phyloP scores from a whole-genome alignment of 352 stramenopile species.

The Phytophthora sp. region DNA sequence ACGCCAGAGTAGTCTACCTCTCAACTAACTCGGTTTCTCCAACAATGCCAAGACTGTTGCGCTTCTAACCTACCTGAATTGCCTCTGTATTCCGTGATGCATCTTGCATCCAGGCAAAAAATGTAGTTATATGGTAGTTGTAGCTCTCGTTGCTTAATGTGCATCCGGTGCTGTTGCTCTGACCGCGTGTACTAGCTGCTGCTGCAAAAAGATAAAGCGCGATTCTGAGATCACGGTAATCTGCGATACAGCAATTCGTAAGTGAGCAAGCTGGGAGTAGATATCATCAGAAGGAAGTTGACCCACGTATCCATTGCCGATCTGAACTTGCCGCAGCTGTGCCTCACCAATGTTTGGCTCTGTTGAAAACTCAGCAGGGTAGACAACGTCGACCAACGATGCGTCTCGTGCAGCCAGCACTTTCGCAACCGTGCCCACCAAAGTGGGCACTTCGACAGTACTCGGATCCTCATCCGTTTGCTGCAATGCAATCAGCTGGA shows the following conservation, averaged over 20 bases:
- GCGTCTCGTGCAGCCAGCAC: conserved; percentile 53
- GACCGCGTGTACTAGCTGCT: conserved; percentile 7
- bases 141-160: conserved; percentile 4
- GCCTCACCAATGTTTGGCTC: conserved; percentile 16
- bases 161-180: not conserved
- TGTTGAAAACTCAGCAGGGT: conserved; percentile 24
- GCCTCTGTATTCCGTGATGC: too few species aligned
- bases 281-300: not conserved
- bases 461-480: not conserved
- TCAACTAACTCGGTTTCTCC: too few species aligned
- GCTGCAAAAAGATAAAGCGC: conserved; percentile 12
- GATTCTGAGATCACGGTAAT: conserved; percentile 29
- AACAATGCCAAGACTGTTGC: too few species aligned
- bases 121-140: too few species aligned
- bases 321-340: conserved; percentile 39
- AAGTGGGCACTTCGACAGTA: conserved; percentile 6
- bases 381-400: conserved; percentile 50
- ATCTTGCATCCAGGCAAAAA: too few species aligned
- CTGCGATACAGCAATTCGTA: conserved; percentile 10
- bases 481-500: conserved; percentile 10
- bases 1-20: too few species aligned
- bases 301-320: conserved; percentile 65
- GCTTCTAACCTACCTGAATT: too few species aligned
- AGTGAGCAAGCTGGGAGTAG: conserved; percentile 2
- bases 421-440: conserved; percentile 46